Evolutionary conservation across 2,329 filamentous ascomycete species (phyloP), one percentile per base, ranked within the genome.

Genomic region (Talaromyces sp.): DNA sequence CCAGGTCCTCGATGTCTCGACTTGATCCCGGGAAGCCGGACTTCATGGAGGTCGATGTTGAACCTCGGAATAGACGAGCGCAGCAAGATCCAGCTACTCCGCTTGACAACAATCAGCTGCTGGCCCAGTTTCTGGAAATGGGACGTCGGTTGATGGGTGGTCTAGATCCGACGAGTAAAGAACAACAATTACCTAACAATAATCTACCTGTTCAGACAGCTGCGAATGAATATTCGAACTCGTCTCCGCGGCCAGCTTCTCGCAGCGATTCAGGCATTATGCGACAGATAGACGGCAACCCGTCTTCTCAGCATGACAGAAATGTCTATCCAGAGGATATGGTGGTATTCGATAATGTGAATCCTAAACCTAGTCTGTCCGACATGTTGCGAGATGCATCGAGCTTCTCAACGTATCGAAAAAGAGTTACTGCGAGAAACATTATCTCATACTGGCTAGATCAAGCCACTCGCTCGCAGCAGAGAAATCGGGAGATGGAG

Each of bases 351-450:
- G 71, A 73, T 1, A 76, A 79, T 62, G 75, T 82, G 68, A 73
- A 81, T 15, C 83, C 82, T 66, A 78, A 78, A 52, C 83, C 81
- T 9, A 82, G 83, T 15, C 77, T 84, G 54, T 83, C 82, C 8
- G 81, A 83, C 66, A 73, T 85, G 69, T 72, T 82, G 58, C 78
- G 80, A 35, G 83, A 85, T 72, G 83, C 82, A 15, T 82, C 81
- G 41, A 82, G 77, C 9, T 83, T 83, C 66, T 77, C 79, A 62
- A 75, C 77, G 72, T 79, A 80, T 63, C 73, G 77, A 31, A 76
- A 77, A 67, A 73, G 77, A 35, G 75, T 74, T 9, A 74, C 76
- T 13, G 74, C 75, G 41, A 75, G 78, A 35, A 73, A 73, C n/a
- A 72, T 79, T 43, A 69, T 85, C 37, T 77, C 77, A 33, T 77